Evolutionary conservation across 768 basidiomycete genomes (phyloP).

Genomic region (Rhodotorula sphaerocarpa): DNA sequence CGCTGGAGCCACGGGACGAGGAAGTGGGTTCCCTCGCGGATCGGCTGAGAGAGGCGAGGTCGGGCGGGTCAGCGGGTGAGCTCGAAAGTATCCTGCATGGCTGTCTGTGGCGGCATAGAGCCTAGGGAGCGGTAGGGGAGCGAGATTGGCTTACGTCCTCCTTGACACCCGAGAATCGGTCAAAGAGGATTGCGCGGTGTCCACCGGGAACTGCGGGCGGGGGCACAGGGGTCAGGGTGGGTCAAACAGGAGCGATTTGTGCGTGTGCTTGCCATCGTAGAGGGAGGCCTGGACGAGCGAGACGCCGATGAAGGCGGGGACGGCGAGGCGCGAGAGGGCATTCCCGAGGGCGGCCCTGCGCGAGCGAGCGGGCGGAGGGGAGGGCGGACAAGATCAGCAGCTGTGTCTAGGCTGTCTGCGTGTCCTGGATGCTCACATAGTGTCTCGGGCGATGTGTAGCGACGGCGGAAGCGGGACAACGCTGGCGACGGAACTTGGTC

Average conservation of each 20-base stretch:
- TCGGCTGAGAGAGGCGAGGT: conserved; percentile 53
- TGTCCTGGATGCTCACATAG: no score
- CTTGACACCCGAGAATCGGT: conserved; percentile 58
- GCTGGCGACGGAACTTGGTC: no score
- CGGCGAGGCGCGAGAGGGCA: conserved; percentile 43
- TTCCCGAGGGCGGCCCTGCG: conserved; percentile 26
- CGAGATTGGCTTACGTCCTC: conserved; percentile 27
- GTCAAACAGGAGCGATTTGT: no score
- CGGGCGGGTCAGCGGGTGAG: not conserved
- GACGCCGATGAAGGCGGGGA: conserved; percentile 57
- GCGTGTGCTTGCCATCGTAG: conserved; percentile 46
- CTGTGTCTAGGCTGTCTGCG: no score
- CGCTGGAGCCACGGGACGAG: conserved; percentile 85
- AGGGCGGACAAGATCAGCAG: no score
- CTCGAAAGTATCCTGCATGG: no score
- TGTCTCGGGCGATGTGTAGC: no score
- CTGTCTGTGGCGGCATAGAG: not conserved
- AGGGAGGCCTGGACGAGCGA: conserved; percentile 50
- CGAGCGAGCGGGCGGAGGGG: no score
- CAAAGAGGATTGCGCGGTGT: conserved; percentile 70
- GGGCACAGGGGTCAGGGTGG: not conserved
- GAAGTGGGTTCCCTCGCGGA: conserved; percentile 90
- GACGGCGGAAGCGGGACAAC: no score
- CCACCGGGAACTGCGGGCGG: conserved; percentile 31
- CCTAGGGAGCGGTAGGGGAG: not conserved